A percentile compares a stretch with the other conserved stretches of the same genome.
Evolutionary conservation across 208 protist species (phyloP).

Genomic region (Acanthamoeba lenticulata): DNA sequence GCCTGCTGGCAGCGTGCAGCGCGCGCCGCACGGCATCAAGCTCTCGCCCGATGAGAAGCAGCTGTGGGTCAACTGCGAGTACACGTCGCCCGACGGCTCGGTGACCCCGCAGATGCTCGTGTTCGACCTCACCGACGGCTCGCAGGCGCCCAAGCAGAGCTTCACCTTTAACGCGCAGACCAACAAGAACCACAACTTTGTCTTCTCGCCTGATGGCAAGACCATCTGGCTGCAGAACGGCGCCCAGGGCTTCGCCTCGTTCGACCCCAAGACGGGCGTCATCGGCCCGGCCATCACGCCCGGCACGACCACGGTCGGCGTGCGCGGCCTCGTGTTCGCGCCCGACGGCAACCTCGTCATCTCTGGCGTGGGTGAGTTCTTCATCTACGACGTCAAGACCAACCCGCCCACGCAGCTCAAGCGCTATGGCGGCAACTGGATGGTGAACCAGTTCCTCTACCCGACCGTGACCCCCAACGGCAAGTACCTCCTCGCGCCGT

Average conservation of each 20-base stretch:
- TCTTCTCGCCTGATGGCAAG: constrained; percentile 1
- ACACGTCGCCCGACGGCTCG: not conserved
- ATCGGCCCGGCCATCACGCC: not conserved
- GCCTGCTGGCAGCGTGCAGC: not conserved
- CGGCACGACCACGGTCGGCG: not conserved
- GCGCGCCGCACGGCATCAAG: constrained; percentile 32
- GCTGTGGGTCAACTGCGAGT: constrained; percentile 52
- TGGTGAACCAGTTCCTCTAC: constrained; percentile 21
- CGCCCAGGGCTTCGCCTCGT: not conserved
- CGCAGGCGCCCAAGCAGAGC: not conserved
- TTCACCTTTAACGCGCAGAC: not conserved
- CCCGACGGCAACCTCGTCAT: not conserved
- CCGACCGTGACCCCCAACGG: not conserved
- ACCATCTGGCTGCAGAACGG: not conserved
- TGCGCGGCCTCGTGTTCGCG: not conserved
- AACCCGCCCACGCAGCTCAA: not conserved
- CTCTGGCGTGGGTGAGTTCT: not conserved
- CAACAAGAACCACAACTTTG: constrained; percentile 47
- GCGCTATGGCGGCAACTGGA: not conserved
- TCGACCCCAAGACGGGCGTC: not conserved
- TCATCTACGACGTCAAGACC: not conserved
- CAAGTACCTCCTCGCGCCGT: constrained; percentile 30
- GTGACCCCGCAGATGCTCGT: not conserved
- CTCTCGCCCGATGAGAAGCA: not conserved
- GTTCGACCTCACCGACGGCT: constrained; percentile 35